These are phyloP conservation scores for Xylaria sp. DNA, from an alignment of 2,329 filamentous ascomycete genomes.

Conservation along the genomic window DNA sequence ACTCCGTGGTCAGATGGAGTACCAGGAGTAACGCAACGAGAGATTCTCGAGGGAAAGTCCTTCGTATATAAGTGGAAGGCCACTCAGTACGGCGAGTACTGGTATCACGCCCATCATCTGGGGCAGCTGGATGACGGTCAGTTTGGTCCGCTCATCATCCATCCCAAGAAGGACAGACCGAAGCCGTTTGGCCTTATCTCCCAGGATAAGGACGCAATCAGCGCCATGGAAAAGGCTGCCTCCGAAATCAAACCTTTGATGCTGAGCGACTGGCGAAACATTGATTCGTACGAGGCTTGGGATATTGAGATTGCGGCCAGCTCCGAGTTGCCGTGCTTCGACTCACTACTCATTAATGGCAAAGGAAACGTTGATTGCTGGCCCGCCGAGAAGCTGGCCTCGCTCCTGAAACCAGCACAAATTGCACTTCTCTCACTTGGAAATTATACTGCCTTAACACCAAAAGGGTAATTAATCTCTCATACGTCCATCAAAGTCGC, in stretches of 20 bases:
- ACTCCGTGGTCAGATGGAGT: constrained; percentile 1
- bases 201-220: not conserved
- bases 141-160: constrained; percentile 58
- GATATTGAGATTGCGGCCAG: constrained; percentile 56
- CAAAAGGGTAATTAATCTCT: not conserved
- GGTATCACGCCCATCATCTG: constrained; percentile 69
- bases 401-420: not conserved
- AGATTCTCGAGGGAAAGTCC: constrained; percentile 31
- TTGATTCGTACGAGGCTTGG: constrained; percentile 61
- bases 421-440: not conserved
- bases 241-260: constrained; percentile 51
- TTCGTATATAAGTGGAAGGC: constrained; percentile 68
- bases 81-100: constrained; percentile 67
- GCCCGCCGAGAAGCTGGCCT: not conserved
- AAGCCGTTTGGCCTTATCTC: constrained; percentile 4
- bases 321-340: not conserved
- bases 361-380: constrained; percentile 2
- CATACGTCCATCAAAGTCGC: not conserved
- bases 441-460: not conserved
- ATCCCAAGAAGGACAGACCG: constrained; percentile 57
- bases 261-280: constrained; percentile 67
- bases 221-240: constrained; percentile 55
- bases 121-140: constrained; percentile 70
- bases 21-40: not conserved
- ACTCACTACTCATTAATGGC: not conserved